These are phyloP conservation scores for Dioscorea alata DNA, from an alignment of 106 monocot genomes.

Conservation along the genomic window DNA sequence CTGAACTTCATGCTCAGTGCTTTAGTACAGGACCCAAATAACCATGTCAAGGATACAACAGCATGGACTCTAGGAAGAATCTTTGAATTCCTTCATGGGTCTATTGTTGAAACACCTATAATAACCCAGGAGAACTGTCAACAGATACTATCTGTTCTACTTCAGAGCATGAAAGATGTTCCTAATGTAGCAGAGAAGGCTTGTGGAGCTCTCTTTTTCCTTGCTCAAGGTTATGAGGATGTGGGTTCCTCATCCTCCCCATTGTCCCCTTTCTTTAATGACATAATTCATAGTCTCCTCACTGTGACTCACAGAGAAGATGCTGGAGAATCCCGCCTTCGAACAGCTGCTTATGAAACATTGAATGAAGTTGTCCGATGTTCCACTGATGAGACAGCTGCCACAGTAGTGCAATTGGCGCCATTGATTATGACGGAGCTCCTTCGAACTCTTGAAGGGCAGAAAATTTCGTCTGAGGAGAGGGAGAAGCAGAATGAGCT, in stretches of 20 bases:
- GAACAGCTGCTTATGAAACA: conserved; percentile 38
- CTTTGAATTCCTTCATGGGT: conserved; percentile 40
- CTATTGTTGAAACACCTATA: conserved; percentile 27
- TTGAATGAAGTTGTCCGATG: conserved; percentile 38
- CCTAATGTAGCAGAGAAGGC: conserved; percentile 51
- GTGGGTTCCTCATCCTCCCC: conserved; percentile 22
- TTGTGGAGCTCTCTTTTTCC: conserved; percentile 41
- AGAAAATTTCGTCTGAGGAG: conserved; percentile 11
- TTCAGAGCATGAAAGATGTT: conserved; percentile 46
- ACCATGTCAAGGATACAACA: conserved; percentile 47
- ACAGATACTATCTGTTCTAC: conserved; percentile 36
- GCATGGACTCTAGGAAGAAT: conserved; percentile 46
- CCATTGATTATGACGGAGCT: conserved; percentile 37
- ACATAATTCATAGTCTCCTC: conserved; percentile 29
- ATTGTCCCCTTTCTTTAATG: conserved; percentile 38
- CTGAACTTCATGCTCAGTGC: conserved; percentile 40
- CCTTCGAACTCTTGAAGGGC: conserved; percentile 26
- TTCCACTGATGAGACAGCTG: conserved; percentile 28
- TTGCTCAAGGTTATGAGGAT: conserved; percentile 43
- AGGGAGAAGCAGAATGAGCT: conserved; percentile 35
- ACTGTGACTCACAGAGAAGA: conserved; percentile 40
- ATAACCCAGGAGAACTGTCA: conserved; percentile 36
- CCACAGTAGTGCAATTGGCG: conserved; percentile 29
- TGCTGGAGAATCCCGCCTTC: conserved; percentile 31
- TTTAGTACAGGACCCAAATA: conserved; percentile 31